Base-by-base conservation (phyloP, 2,329 filamentous ascomycete species). In the Ophiostoma sp. region DNA sequence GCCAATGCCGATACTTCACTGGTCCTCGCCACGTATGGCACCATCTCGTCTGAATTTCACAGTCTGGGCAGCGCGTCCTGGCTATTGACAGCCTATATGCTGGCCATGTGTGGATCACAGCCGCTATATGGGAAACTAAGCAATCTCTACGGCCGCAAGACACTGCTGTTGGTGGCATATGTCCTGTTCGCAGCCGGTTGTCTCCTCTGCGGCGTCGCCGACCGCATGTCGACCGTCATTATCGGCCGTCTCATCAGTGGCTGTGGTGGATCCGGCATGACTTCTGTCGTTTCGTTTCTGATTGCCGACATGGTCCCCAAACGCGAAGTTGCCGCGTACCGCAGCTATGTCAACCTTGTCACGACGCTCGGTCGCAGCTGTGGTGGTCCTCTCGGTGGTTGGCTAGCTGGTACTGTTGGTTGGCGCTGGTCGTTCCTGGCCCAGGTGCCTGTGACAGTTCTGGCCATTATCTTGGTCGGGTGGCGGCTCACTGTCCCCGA, bases 141-240 rank as follows among this genome's bases (percentile, higher is more conserved):
- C 57, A 76, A 78, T 70, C 91, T 93, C 36, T 92, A 92, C 77
- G 90, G 91, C 12, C 86, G 91, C 12, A 92, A 93, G 78, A 77
- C 85, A 78, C 89, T 87, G 75, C 82, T 93, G 11, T 83, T 93
- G 6, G 89, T 91, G 76, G 89, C 88, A 0, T 82, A 82, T 50
- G 79, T 81, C 52, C 78, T 77, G 2, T 81, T 77, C 17, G 75
- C 76, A 0, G 74, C 77, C 1, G 79, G 81, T 1, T 81, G 79
- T 3, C 79, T 90, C 11, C 91, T 91, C 0, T 92, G 89, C 74
- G 80, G 73, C 72, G 22, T 78, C 79, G 90, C 39, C 82, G 85
- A 74, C 92, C 91, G 77, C 70, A 79, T 82, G 31, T 78, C 77
- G 68, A 81, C 81, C 77, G 75, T 82, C 12, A 71, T 64, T 28